Evolutionary conservation across 805 yeast species (phyloP), one percentile per base, ranked within the genome.

Genomic region (Ogataea paraovalis): DNA sequence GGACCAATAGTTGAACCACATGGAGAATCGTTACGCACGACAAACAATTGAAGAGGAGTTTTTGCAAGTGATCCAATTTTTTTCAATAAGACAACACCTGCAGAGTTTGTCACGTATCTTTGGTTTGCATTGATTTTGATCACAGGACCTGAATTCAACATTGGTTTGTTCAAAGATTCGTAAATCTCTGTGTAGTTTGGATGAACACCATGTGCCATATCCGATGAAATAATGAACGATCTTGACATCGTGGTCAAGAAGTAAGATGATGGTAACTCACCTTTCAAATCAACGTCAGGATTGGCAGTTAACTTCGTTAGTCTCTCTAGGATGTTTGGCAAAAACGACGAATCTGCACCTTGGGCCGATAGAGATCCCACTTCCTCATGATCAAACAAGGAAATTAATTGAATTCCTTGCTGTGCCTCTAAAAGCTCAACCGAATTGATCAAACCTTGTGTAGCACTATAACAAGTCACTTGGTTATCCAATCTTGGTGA

Each of bases 1-100:
- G 98, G 98, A 1, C 98, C 99, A 60, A 92, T 92, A 1, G 99
- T 92, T 1, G 96, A 85, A 2, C 99, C 99, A 68, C 98, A 92
- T 2, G 97, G 88, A 2, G 95, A 82, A 61, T 87, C 96, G 65
- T 92, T 94, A 47, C 92, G 79, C 23, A 86, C 96, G n/a, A 91
- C 97, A 70, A 92, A 89, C 47, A 90, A 67, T 67, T 92, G 99
- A 52, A 92, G 68, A 16, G 97, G 97, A n/a, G 87, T 84, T 56
- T 78, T 68, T 3, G 81, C 83, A 23, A 59, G 58, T 42, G 81
- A 76, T 3, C 95, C 97, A 44, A 86, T 67, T 52, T 81, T 75
- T 62, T 89, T 85, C 43, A 92, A 57, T 45, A 92, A 66, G 3
- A 89, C 87, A 48, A 90, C 76, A 25, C 98, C 98, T 0, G 91